Percentiles rank a stretch among this genome's conserved stretches.
Evolutionary conservation across 495 filamentous ascomycete genomes (phyloP).

Genomic region (Terfezia claveryi): DNA sequence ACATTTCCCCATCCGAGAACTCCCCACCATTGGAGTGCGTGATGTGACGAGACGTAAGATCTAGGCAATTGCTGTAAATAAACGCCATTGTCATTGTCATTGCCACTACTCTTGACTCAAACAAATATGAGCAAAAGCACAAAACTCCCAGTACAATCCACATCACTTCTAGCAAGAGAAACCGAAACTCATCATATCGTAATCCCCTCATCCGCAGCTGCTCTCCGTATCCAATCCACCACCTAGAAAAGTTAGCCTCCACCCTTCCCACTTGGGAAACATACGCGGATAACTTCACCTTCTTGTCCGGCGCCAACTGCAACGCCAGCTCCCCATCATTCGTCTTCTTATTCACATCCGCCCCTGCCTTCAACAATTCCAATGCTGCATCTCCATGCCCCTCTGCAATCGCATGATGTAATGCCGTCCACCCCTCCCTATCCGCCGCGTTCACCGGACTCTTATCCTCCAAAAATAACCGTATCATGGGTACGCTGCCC

Average conservation of each 20-base stretch:
- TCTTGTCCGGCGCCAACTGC: slow-evolving; percentile 4
- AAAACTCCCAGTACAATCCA: too few relatives aligned
- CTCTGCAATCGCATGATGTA: slow-evolving; percentile 47
- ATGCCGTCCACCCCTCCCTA: slow-evolving; percentile 54
- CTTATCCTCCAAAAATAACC: slow-evolving; percentile 50
- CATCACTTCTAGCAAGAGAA: neutral
- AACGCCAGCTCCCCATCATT: neutral
- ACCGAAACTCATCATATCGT: slow-evolving; percentile 6
- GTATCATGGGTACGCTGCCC: slow-evolving; percentile 67
- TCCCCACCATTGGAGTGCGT: too few relatives aligned
- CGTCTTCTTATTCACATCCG: slow-evolving; percentile 1
- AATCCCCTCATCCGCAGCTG: slow-evolving; percentile 12
- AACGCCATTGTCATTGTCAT: too few relatives aligned
- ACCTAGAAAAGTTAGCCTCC: slow-evolving; percentile 1
- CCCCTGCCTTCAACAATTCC: slow-evolving; percentile 8
- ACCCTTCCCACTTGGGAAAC: neutral
- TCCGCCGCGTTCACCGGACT: slow-evolving; percentile 82
- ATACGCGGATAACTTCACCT: slow-evolving; percentile 2
- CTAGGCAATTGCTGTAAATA: too few relatives aligned
- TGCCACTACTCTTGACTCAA: too few relatives aligned
- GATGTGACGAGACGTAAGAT: too few relatives aligned
- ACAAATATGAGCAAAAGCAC: too few relatives aligned
- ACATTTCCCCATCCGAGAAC: too few relatives aligned
- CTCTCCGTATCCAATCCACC: slow-evolving; percentile 5
- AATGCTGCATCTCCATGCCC: slow-evolving; percentile 5